Base-by-base conservation (phyloP, 768 basidiomycete species). In the Tylopilus plumbeoviolaceoides region DNA sequence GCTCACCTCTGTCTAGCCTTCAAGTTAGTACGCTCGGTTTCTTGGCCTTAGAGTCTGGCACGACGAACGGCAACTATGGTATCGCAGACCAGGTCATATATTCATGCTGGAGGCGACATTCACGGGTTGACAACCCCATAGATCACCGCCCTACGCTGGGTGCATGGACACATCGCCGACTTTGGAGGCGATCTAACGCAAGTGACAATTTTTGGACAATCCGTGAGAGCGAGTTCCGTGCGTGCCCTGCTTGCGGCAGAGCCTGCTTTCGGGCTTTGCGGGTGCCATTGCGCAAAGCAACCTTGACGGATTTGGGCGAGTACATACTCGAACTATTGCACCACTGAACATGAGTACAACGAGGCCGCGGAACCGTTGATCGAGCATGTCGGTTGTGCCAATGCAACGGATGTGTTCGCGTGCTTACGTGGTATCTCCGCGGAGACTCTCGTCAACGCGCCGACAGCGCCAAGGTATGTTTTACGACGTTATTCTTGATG, bases 161-260 rank as follows among this genome's bases (percentile, higher is more conserved):
- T 83, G 0, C 74, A 78, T 25, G 62, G 72, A 33, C 73, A 84
- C 63, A 82, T 84, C 53, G 63, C 67, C 1, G 70, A 74, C n/a
- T 84, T 84, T 55, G 81, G 81, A 35, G 82, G 83, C 0, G 82
- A 83, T 64, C 76, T 77, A 2, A 62, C 64, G 9, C 71, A 71
- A 1, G 74, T 85, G 44, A 80, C 78, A 4, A 76, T 83, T 21
- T 74, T 75, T 53, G 82, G 82, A 2, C 75, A 84, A 61, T 79
- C 76, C 7, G 80, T 80, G 12, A 81, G 80, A 27, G 79, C 75
- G 10, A 73, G 70, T 35, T 71, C 75, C 7, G 75, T 78, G 0
- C 69, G 73, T 18, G 69, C 71, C 1, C 60, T 74, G 0, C 67
- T 76, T 30, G 70, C 64, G 7, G 67, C 72, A 1, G 60, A 67